Conservation (phyloP, 2,329 filamentous ascomycete species). For the Achaetomium macrosporum region DNA sequence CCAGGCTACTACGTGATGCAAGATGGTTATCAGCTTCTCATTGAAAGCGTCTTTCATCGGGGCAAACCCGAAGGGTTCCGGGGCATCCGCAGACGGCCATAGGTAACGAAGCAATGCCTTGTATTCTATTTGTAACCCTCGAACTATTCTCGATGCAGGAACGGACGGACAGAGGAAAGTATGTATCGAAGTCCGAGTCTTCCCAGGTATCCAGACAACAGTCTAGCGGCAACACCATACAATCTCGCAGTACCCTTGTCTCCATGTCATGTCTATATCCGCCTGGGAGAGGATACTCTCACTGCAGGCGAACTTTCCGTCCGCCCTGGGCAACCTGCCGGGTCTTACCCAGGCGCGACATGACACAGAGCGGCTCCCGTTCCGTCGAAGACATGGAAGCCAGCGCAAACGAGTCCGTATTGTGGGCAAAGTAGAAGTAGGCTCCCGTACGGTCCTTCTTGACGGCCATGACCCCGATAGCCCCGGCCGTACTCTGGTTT, state of each 20-base stretch:
- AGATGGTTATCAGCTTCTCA: no score
- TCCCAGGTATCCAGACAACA: no score
- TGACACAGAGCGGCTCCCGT: conserved; percentile 68
- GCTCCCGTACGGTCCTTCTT: conserved; percentile 75
- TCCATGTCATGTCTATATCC: no score
- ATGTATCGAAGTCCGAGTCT: background rate
- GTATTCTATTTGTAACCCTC: background rate
- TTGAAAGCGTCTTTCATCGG: no score
- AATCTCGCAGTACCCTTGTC: no score
- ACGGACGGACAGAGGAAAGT: background rate
- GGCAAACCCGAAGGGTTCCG: no score
- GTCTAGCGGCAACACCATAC: no score
- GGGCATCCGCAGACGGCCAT: background rate
- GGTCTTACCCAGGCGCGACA: conserved; percentile 65
- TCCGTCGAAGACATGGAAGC: conserved; percentile 84
- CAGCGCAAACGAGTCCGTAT: conserved; percentile 82
- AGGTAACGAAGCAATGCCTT: background rate
- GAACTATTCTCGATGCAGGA: background rate
- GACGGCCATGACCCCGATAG: conserved; percentile 84
- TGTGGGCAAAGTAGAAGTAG: conserved; percentile 90
- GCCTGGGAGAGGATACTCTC: background rate
- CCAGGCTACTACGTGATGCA: no score
- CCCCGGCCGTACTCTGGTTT: conserved; percentile 72
- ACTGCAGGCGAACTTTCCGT: conserved; percentile 39
- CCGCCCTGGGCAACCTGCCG: conserved; percentile 51